Conservation (phyloP, 345 rosid genomes). For the Bretschneidera sinensis region DNA sequence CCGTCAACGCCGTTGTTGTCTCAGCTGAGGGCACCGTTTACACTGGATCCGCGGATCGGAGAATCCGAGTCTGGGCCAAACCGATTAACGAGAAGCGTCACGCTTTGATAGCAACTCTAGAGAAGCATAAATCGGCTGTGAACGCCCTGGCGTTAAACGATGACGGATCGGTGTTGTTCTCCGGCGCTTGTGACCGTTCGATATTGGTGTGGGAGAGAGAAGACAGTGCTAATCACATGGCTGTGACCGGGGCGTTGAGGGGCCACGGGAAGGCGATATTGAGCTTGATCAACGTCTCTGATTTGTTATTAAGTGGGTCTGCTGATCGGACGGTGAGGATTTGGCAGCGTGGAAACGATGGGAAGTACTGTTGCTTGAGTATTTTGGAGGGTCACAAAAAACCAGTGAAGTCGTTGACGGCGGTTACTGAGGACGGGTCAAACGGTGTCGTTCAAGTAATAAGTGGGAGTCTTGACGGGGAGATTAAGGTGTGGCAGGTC, state of each 20-base stretch:
- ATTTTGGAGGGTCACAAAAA: constrained; percentile 62
- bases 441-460: constrained; percentile 48
- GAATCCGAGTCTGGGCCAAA: constrained; percentile 78
- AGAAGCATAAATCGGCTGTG: constrained; percentile 85
- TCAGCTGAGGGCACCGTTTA: constrained; percentile 63
- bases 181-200: constrained; percentile 93
- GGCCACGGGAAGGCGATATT: constrained; percentile 77
- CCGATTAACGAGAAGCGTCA: constrained; percentile 45
- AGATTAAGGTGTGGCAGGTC: constrained; percentile 64
- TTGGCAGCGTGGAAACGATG: constrained; percentile 62
- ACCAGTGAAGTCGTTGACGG: constrained; percentile 79
- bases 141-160: constrained; percentile 68
- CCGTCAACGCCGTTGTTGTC: constrained; percentile 71
- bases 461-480: constrained; percentile 82
- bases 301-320: constrained; percentile 75
- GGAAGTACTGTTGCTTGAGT: constrained; percentile 56
- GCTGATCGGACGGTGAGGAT: constrained; percentile 84
- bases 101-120: constrained; percentile 53
- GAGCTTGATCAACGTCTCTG: constrained; percentile 50
- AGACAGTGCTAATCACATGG: constrained; percentile 67
- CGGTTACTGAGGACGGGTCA: constrained; percentile 28
- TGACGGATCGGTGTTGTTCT: constrained; percentile 76
- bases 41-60: constrained; percentile 83
- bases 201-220: constrained; percentile 94
- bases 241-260: constrained; percentile 72